phyloP scores from a whole-genome alignment of 2,329 filamentous ascomycete genomes.

The Botrytis deweyae region DNA sequence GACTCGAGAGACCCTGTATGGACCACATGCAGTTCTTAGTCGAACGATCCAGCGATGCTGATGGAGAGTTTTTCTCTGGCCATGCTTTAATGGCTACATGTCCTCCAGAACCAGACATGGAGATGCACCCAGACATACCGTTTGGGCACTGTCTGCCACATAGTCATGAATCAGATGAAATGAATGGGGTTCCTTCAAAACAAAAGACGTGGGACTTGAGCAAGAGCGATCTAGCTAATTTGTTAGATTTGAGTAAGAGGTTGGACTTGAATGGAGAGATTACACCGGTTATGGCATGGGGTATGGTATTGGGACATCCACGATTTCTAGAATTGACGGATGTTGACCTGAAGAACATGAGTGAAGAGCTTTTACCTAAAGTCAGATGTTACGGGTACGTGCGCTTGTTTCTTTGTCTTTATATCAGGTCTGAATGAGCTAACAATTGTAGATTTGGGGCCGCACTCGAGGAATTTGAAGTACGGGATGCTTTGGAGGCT shows the following conservation, averaged over 20 bases:
- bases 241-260: conserved; percentile 80
- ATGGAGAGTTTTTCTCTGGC: conserved; percentile 68
- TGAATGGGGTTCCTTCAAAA: background rate
- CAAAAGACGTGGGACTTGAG: conserved; percentile 74
- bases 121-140: conserved; percentile 51
- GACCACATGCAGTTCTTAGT: conserved; percentile 81
- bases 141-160: conserved; percentile 47
- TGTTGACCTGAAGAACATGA: conserved; percentile 69
- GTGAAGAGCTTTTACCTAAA: conserved; percentile 73
- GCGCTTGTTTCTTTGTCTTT: conserved; percentile 10
- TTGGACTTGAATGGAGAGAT: conserved; percentile 86
- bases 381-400: conserved; percentile 89
- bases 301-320: conserved; percentile 72
- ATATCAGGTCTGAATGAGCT: conserved; percentile 24
- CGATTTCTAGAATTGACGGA: conserved; percentile 63
- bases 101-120: conserved; percentile 56
- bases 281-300: conserved; percentile 94
- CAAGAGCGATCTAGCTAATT: conserved; percentile 72
- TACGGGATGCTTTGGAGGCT: conserved; percentile 42
- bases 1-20: conserved; percentile 93
- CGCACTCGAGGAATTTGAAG: conserved; percentile 66
- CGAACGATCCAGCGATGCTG: conserved; percentile 56
- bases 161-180: background rate
- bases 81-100: conserved; percentile 94
- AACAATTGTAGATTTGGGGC: conserved; percentile 58